Conservation (phyloP, 768 basidiomycete species). For the Kwoniella sp. region DNA sequence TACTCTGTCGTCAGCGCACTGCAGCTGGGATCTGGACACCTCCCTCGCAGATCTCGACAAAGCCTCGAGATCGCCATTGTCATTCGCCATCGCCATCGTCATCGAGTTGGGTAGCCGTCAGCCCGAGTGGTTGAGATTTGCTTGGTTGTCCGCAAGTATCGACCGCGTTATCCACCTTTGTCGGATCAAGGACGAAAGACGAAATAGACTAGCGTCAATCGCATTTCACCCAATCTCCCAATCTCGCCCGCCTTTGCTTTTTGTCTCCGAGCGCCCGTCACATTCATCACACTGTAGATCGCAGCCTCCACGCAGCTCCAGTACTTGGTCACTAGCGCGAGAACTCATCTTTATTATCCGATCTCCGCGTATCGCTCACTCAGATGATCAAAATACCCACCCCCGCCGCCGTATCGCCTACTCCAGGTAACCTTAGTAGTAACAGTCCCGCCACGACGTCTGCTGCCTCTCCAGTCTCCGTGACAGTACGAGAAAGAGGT, state of each 20-base stretch:
- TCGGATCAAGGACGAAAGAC: not conserved
- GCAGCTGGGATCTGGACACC: too few species aligned
- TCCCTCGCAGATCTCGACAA: too few species aligned
- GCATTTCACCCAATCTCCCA: too few species aligned
- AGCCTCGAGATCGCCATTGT: too few species aligned
- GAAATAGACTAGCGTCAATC: too few species aligned
- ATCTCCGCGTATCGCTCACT: not conserved
- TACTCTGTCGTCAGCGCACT: too few species aligned
- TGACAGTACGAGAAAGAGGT: not conserved
- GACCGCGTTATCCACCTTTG: constrained; percentile 1
- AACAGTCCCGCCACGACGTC: not conserved
- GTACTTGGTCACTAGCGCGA: not conserved
- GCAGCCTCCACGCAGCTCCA: not conserved
- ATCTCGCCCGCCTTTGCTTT: not conserved
- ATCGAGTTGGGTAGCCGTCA: not conserved
- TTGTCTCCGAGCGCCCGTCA: not conserved
- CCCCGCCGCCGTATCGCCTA: not conserved
- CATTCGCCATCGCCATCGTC: too few species aligned
- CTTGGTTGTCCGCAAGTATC: not conserved
- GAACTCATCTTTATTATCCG: not conserved
- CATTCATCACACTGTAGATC: too few species aligned
- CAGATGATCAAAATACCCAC: not conserved
- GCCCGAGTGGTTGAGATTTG: not conserved
- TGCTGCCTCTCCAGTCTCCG: not conserved
- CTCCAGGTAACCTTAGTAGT: too few species aligned